Conservation (phyloP, 306 rosid genomes). For the Quercus mongolica region DNA sequence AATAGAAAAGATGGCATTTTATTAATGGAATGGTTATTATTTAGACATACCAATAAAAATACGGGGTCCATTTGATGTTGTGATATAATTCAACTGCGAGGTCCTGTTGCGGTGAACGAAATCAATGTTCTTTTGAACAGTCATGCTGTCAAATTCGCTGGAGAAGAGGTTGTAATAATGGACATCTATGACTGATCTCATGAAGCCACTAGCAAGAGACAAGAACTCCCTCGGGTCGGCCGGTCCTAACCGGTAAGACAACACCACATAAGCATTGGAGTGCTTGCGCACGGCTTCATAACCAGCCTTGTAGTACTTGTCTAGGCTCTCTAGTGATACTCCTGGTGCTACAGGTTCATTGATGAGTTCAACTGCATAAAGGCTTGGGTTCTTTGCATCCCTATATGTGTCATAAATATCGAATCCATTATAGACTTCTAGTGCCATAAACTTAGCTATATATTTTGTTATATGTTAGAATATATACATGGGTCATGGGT, state of each 20-base stretch:
- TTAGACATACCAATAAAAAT: slow-evolving; percentile 54
- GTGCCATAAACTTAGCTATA: too few relatives aligned
- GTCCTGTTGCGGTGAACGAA: slow-evolving; percentile 50
- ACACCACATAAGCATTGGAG: slow-evolving; percentile 48
- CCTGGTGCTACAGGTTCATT: slow-evolving; percentile 70
- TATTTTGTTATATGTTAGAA: too few relatives aligned
- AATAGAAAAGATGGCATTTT: background rate
- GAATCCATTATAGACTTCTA: too few relatives aligned
- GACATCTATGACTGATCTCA: slow-evolving; percentile 49
- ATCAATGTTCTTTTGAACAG: slow-evolving; percentile 57
- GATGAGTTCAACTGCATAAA: slow-evolving; percentile 67
- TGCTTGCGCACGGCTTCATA: slow-evolving; percentile 56
- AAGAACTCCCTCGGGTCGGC: slow-evolving; percentile 45
- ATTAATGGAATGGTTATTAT: background rate
- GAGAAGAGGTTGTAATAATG: slow-evolving; percentile 65
- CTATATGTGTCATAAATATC: slow-evolving; percentile 8
- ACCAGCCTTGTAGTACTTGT: slow-evolving; percentile 58
- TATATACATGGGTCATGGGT: too few relatives aligned
- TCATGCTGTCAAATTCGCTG: slow-evolving; percentile 24
- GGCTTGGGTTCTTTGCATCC: slow-evolving; percentile 48
- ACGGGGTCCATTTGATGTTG: slow-evolving; percentile 75
- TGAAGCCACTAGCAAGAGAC: slow-evolving; percentile 45
- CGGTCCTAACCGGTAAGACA: slow-evolving; percentile 53
- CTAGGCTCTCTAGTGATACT: slow-evolving; percentile 40
- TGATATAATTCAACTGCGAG: slow-evolving; percentile 30